Conservation (phyloP, 2,329 filamentous ascomycete genomes). For the Pseudopyricularia javanii region DNA sequence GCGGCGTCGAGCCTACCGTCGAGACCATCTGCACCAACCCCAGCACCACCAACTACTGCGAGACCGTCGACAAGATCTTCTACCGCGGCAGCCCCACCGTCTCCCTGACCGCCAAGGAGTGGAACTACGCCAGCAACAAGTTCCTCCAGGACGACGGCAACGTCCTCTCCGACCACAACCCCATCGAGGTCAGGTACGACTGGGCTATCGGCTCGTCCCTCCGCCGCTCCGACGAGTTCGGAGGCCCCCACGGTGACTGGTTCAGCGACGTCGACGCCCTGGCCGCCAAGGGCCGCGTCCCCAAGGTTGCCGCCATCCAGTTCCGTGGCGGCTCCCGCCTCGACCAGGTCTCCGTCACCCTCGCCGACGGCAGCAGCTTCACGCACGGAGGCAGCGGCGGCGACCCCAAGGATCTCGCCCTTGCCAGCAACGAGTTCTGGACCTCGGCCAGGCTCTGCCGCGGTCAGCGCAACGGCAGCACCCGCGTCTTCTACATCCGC, state of each 20-base stretch:
- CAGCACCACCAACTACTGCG: constrained; percentile 38
- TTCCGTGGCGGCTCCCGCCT: constrained; percentile 36
- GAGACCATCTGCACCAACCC: constrained; percentile 46
- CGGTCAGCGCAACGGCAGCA: constrained; percentile 28
- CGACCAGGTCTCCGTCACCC: constrained; percentile 33
- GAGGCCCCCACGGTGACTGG: constrained; percentile 37
- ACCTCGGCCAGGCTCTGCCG: constrained; percentile 34
- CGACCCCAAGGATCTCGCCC: constrained; percentile 23
- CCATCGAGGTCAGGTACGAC: constrained; percentile 42
- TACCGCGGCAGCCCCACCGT: constrained; percentile 40
- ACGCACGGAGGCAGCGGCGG: constrained; percentile 43
- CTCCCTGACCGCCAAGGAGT: constrained; percentile 31
- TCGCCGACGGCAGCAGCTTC: constrained; percentile 34
- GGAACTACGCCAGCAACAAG: constrained; percentile 39
- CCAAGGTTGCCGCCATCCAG: constrained; percentile 23
- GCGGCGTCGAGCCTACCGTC: constrained; percentile 29
- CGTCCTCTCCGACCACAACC: constrained; percentile 53
- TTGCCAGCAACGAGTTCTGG: constrained; percentile 36
- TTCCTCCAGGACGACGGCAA: constrained; percentile 46
- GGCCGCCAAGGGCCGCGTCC: constrained; percentile 11
- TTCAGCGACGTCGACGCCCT: constrained; percentile 40
- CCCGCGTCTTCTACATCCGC: constrained; percentile 42
- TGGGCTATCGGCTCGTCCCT: constrained; percentile 24
- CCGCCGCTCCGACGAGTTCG: constrained; percentile 31
- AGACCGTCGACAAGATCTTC: constrained; percentile 56